A percentile compares a stretch with the other conserved stretches of the same genome.
phyloP scores from a whole-genome alignment of 192 early-diverging fungal species.

The Coemansia sp. region DNA sequence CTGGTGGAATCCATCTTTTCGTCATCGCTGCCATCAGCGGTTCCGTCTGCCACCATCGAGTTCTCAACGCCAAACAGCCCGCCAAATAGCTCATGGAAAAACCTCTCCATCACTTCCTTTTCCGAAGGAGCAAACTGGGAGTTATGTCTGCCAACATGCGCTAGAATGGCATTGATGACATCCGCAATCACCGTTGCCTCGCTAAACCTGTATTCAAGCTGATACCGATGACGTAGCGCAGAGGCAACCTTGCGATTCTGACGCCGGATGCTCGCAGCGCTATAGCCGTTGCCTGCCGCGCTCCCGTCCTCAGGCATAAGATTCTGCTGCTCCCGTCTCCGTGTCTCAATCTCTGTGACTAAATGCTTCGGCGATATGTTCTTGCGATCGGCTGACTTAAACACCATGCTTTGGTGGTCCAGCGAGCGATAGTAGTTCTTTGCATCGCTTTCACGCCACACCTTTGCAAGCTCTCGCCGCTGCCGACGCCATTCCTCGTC shows the following conservation, averaged over 20 bases:
- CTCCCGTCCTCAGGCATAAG: conserved; percentile 33
- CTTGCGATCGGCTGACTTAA: conserved; percentile 87
- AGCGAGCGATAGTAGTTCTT: conserved; percentile 95
- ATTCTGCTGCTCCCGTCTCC: conserved; percentile 80
- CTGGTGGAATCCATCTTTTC: conserved; percentile 1
- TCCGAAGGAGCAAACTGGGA: conserved; percentile 61
- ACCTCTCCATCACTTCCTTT: conserved; percentile 72
- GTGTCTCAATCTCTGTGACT: conserved; percentile 80
- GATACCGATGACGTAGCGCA: conserved; percentile 63
- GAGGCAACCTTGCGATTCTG: conserved; percentile 45
- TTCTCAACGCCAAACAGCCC: conserved; percentile 47
- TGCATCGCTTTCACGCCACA: conserved; percentile 92
- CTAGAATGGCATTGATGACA: conserved; percentile 71
- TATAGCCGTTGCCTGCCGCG: background rate
- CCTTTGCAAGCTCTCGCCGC: conserved; percentile 92
- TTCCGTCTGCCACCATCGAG: conserved; percentile 2
- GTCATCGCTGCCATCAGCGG: conserved; percentile 8
- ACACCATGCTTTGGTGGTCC: conserved; percentile 91
- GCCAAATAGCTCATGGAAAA: conserved; percentile 73
- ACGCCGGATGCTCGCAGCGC: conserved; percentile 17
- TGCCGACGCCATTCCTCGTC: conserved; percentile 88
- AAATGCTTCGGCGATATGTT: conserved; percentile 75
- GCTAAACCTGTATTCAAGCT: conserved; percentile 78
- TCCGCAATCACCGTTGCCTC: conserved; percentile 78
- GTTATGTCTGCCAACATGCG: conserved; percentile 66